These are phyloP conservation scores for Daldinia eschscholtzii DNA, from an alignment of 2,329 filamentous ascomycete genomes.

Conservation along the genomic window DNA sequence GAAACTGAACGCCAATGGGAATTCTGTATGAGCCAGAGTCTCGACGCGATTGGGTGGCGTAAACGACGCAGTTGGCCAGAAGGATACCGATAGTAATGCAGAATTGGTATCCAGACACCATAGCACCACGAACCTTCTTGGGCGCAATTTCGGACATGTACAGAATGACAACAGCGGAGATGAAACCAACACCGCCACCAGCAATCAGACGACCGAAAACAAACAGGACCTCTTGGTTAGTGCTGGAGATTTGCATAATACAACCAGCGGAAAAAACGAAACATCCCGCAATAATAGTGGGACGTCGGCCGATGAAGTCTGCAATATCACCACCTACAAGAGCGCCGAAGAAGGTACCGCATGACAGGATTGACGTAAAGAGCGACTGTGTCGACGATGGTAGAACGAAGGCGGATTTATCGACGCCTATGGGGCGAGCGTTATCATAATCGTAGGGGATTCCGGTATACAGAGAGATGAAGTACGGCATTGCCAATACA, in stretches of 20 bases:
- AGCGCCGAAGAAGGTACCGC: conserved; percentile 73
- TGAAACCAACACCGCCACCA: conserved; percentile 75
- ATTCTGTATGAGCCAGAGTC: conserved; percentile 77
- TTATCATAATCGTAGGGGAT: conserved; percentile 51
- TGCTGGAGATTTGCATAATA: conserved; percentile 69
- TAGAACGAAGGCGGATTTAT: conserved; percentile 56
- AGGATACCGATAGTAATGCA: conserved; percentile 80
- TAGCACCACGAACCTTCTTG: conserved; percentile 75
- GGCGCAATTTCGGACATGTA: conserved; percentile 76
- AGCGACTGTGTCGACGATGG: conserved; percentile 66
- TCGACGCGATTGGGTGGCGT: conserved; percentile 69
- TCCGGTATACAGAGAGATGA: conserved; percentile 59
- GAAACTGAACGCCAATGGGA: conserved; percentile 76
- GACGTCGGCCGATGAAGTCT: conserved; percentile 72
- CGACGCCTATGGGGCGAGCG: conserved; percentile 43
- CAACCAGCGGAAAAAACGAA: conserved; percentile 70
- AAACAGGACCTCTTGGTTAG: conserved; percentile 64
- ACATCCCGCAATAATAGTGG: conserved; percentile 71
- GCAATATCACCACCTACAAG: conserved; percentile 74
- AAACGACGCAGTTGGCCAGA: conserved; percentile 76
- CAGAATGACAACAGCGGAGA: conserved; percentile 75
- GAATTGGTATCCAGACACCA: conserved; percentile 82
- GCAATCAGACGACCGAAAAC: conserved; percentile 74
- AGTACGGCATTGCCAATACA: conserved; percentile 57
- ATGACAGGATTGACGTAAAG: conserved; percentile 75